Evolutionary conservation across 1,139 yeast genomes (phyloP).

Genomic region (Debaryomyces udenii): DNA sequence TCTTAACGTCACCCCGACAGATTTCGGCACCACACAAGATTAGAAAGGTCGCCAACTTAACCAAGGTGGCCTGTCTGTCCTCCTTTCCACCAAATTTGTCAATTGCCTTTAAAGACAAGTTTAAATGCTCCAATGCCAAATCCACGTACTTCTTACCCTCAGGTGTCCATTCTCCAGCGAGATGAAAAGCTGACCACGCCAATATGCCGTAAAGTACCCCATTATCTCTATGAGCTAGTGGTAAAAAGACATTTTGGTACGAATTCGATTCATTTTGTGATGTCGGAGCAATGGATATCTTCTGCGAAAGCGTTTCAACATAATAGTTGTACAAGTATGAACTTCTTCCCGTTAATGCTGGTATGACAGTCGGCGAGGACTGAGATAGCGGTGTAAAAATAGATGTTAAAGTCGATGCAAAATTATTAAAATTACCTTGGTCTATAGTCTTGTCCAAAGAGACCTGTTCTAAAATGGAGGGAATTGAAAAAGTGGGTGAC

Average conservation of each 20-base stretch:
- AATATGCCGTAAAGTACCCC: conserved; percentile 71
- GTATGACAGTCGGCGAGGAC: conserved; percentile 20
- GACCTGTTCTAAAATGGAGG: conserved; percentile 10
- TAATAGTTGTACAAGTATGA: conserved; percentile 63
- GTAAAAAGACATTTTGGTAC: conserved; percentile 72
- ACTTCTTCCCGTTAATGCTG: conserved; percentile 23
- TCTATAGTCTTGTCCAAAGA: conserved; percentile 11
- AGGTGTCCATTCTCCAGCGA: conserved; percentile 48
- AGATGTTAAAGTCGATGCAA: conserved; percentile 20
- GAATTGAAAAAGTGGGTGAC: conserved; percentile 7
- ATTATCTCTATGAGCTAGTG: conserved; percentile 70
- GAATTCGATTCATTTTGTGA: conserved; percentile 59
- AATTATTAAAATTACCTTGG: conserved; percentile 16
- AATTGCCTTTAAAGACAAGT: conserved; percentile 18
- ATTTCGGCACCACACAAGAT: conserved; percentile 74
- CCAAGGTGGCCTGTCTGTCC: conserved; percentile 27
- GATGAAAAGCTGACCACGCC: conserved; percentile 78
- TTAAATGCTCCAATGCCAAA: conserved; percentile 49
- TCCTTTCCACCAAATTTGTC: conserved; percentile 7
- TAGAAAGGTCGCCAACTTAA: conserved; percentile 64
- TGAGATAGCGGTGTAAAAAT: conserved; percentile 25
- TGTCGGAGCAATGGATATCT: conserved; percentile 67
- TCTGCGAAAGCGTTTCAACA: conserved; percentile 57
- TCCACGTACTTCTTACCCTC: conserved; percentile 52
- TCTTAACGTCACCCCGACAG: conserved; percentile 72